Conservation (phyloP, 129 eudicot species). For the Ambrosia trifida region DNA sequence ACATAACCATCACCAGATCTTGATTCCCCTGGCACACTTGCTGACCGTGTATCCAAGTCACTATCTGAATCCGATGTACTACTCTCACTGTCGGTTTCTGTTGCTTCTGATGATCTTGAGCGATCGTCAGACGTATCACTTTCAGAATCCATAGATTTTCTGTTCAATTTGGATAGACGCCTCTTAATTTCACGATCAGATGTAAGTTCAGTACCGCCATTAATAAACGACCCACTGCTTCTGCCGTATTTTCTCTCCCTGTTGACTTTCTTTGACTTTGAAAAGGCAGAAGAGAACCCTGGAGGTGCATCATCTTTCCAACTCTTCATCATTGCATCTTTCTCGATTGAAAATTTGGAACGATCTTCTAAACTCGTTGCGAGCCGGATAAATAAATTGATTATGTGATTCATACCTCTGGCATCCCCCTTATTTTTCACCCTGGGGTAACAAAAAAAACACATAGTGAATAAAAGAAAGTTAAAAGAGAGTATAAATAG, state of each 20-base stretch:
- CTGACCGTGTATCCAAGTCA: conserved; percentile 53
- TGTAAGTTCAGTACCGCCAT: conserved; percentile 52
- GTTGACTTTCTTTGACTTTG: conserved; percentile 61
- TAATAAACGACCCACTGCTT: conserved; percentile 43
- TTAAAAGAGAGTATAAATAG: neutral
- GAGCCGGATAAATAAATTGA: conserved; percentile 66
- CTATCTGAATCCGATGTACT: conserved; percentile 63
- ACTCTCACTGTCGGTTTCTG: conserved; percentile 54
- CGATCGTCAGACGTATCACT: conserved; percentile 81
- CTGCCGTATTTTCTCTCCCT: conserved; percentile 67
- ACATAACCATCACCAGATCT: conserved; percentile 41
- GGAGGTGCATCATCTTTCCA: conserved; percentile 82
- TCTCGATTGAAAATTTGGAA: conserved; percentile 46
- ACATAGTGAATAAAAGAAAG: conserved; percentile 8
- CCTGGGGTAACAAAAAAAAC: conserved; percentile 38
- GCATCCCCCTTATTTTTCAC: conserved; percentile 61
- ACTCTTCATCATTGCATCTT: conserved; percentile 63
- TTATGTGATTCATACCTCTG: conserved; percentile 65
- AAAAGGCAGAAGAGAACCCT: conserved; percentile 54
- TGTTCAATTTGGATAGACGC: conserved; percentile 69
- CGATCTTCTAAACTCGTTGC: conserved; percentile 74
- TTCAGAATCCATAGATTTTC: conserved; percentile 58
- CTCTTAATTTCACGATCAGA: conserved; percentile 82
- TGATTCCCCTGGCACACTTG: conserved; percentile 47
- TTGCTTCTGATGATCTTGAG: conserved; percentile 69